A percentile compares a stretch with the other conserved stretches of the same genome.
Evolutionary conservation across 164 flowering plant genomes (phyloP).

Genomic region (Annona cherimola): DNA sequence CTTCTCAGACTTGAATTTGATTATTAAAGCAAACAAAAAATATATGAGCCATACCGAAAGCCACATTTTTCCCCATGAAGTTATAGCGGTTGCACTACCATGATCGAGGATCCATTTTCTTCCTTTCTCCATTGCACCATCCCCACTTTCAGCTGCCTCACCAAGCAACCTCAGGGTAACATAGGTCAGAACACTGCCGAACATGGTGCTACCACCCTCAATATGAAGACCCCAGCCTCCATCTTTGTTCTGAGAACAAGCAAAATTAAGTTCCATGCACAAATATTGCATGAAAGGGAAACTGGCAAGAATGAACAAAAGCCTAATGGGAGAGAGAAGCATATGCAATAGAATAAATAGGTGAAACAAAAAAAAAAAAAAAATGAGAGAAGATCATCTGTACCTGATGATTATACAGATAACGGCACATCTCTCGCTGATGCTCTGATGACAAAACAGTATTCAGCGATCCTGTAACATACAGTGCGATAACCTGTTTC

Average conservation of each 20-base stretch:
- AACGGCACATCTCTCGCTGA: conserved; percentile 53
- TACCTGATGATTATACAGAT: conserved; percentile 73
- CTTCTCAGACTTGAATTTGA: neutral
- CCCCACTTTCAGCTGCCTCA: conserved; percentile 35
- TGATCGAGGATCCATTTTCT: conserved; percentile 55
- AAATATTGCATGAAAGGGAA: neutral
- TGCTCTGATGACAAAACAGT: conserved; percentile 37
- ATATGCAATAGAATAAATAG: neutral
- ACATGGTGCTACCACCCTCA: conserved; percentile 72
- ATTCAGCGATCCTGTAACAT: conserved; percentile 43
- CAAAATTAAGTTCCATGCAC: neutral
- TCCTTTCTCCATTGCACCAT: conserved; percentile 36
- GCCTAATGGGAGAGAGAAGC: too few relatives aligned
- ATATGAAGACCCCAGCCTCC: conserved; percentile 92
- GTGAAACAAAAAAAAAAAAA: neutral
- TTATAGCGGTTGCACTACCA: conserved; percentile 40
- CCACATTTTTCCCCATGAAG: conserved; percentile 75
- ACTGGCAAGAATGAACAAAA: neutral
- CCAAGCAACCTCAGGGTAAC: conserved; percentile 57
- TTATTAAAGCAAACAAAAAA: neutral
- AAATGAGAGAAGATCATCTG: neutral
- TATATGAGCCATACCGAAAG: conserved; percentile 32
- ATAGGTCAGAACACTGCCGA: conserved; percentile 50
- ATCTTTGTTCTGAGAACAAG: conserved; percentile 49
- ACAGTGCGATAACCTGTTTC: conserved; percentile 46